A percentile compares a stretch with the other conserved stretches of the same genome.
These are phyloP conservation scores for Cyberlindnera euphorbiiphila DNA, from an alignment of 805 yeast species.

Conservation along the genomic window DNA sequence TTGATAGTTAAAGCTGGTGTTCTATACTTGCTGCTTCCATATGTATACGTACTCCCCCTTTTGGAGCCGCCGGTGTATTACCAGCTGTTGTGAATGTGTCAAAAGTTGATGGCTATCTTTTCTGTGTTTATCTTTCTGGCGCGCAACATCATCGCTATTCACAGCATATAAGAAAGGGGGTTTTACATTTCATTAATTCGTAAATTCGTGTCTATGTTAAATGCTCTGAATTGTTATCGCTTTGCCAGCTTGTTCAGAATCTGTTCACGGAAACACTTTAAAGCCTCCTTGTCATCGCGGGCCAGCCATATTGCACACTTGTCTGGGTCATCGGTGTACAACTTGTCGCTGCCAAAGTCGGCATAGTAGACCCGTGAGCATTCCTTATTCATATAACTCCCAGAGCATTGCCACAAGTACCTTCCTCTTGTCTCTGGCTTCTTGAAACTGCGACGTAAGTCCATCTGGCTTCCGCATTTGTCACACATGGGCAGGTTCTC, in stretches of 20 bases:
- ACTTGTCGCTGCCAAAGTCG: constrained; percentile 35
- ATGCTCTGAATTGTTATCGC: neutral
- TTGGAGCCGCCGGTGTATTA: too few relatives aligned
- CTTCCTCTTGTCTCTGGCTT: constrained; percentile 44
- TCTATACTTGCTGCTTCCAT: constrained; percentile 1
- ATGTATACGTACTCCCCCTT: neutral
- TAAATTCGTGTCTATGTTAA: neutral
- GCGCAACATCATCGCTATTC: too few relatives aligned
- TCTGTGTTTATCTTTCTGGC: neutral
- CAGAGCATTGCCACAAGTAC: constrained; percentile 66
- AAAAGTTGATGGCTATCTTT: neutral
- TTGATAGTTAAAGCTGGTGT: too few relatives aligned
- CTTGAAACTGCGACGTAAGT: constrained; percentile 51
- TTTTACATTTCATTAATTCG: too few relatives aligned
- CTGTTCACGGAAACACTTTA: constrained; percentile 16
- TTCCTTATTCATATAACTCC: constrained; percentile 39
- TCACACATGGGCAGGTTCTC: constrained; percentile 41
- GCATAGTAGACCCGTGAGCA: constrained; percentile 52
- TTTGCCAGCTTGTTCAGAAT: constrained; percentile 5
- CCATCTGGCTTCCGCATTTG: constrained; percentile 40
- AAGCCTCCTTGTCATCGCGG: constrained; percentile 35
- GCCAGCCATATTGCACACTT: constrained; percentile 45
- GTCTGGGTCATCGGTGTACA: constrained; percentile 31
- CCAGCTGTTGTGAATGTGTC: too few relatives aligned
- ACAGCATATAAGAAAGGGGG: too few relatives aligned